Conservation (phyloP, 352 stramenopile species). For the Globisporangium orthogonon region DNA sequence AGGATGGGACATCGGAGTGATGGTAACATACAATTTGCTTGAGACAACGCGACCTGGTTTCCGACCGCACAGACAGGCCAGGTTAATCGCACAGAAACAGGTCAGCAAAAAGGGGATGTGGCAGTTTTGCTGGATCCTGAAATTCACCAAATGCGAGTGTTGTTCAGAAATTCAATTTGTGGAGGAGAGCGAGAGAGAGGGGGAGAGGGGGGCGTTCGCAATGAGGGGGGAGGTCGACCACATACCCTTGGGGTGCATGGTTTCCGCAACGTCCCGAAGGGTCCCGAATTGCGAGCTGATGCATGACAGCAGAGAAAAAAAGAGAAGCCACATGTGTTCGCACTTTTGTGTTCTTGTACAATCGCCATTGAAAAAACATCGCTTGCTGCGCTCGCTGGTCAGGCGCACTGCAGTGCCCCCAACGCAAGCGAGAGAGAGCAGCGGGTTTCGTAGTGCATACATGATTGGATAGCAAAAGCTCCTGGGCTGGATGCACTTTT, state of each 20-base stretch:
- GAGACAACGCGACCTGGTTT: neutral
- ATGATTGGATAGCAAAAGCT: no score
- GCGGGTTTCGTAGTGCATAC: no score
- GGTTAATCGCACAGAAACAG: neutral
- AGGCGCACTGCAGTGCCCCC: no score
- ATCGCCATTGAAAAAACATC: no score
- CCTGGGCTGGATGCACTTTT: no score
- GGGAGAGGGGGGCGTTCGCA: constrained; percentile 3
- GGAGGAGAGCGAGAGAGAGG: constrained; percentile 13
- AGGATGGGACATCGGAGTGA: constrained; percentile 14
- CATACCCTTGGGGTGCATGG: constrained; percentile 8
- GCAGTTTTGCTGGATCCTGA: constrained; percentile 1
- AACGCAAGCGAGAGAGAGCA: no score
- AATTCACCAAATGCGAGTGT: constrained; percentile 2
- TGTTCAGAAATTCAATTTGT: constrained; percentile 35
- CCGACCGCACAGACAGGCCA: neutral
- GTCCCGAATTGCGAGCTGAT: neutral
- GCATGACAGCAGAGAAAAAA: no score
- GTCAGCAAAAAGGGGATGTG: neutral
- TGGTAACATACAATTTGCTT: constrained; percentile 4
- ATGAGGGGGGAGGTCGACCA: constrained; percentile 1
- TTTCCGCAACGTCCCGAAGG: constrained; percentile 11
- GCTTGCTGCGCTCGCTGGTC: no score
- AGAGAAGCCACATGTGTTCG: no score
- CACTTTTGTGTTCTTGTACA: no score